A percentile compares a stretch with the other conserved stretches of the same genome.
Conservation (phyloP, 2,329 filamentous ascomycete species). For the Metarhizium rileyi region DNA sequence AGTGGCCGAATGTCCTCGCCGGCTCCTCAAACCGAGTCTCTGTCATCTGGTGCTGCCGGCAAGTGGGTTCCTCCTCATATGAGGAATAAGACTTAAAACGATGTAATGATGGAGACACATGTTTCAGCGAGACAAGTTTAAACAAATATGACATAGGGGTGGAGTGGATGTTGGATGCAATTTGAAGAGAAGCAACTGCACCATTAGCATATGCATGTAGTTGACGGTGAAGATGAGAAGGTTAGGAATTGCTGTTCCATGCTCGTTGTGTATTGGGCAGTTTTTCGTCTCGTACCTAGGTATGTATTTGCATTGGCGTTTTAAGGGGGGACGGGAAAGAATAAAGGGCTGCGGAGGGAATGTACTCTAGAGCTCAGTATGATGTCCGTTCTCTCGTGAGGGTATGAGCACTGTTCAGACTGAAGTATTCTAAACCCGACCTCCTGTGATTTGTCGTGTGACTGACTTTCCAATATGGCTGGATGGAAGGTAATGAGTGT, state of each 20-base stretch:
- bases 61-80: conserved; percentile 48
- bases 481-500: too few relatives aligned
- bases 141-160: not conserved
- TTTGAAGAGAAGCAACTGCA: not conserved
- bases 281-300: conserved; percentile 1
- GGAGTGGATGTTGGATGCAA: conserved; percentile 1
- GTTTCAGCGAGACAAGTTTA: not conserved
- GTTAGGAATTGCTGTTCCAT: conserved; percentile 3
- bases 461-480: too few relatives aligned
- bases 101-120: not conserved
- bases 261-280: not conserved
- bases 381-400: conserved; percentile 20
- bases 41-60: conserved; percentile 43
- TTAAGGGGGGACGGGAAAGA: conserved; percentile 20
- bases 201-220: not conserved
- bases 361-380: conserved; percentile 29
- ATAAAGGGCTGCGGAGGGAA: conserved; percentile 15
- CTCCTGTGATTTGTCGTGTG: not conserved
- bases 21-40: conserved; percentile 35
- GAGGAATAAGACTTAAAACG: conserved; percentile 23
- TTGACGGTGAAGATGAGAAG: not conserved
- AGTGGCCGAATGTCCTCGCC: conserved; percentile 30
- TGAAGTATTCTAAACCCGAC: conserved; percentile 11
- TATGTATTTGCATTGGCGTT: conserved; percentile 28
- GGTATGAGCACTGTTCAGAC: conserved; percentile 18